A percentile compares a stretch with the other conserved stretches of the same genome.
Conservation (phyloP, 805 yeast species). For the Yarrowia sp. region DNA sequence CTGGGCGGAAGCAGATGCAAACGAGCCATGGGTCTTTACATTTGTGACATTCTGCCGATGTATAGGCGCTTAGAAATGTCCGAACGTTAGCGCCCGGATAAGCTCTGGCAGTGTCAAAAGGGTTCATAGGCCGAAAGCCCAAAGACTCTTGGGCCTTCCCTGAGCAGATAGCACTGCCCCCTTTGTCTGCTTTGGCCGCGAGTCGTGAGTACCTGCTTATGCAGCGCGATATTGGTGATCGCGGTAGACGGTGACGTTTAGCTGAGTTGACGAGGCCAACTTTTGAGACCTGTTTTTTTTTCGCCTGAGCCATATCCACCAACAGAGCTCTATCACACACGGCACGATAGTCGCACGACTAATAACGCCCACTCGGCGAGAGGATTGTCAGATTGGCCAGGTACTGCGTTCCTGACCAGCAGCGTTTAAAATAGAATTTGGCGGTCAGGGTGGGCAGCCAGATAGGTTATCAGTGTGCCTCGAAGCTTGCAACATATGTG, state of each 20-base stretch:
- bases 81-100: neutral
- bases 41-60: neutral
- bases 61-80: neutral
- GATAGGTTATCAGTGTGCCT: constrained; percentile 9
- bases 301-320: no score
- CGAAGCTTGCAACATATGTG: neutral
- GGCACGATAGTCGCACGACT: neutral
- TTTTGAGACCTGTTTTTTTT: no score
- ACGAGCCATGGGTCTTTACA: no score
- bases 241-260: no score
- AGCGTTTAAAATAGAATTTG: neutral
- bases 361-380: neutral
- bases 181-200: no score
- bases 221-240: neutral
- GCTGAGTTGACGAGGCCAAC: no score
- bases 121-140: neutral
- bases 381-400: neutral
- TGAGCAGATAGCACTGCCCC: neutral
- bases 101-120: neutral
- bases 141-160: neutral
- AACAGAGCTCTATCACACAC: no score
- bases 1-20: no score
- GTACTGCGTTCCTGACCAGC: constrained; percentile 5
- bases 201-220: neutral
- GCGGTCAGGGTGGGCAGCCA: constrained; percentile 2